Evolutionary conservation across 2,329 filamentous ascomycete genomes (phyloP), one percentile per base, ranked within the genome.

Genomic region (Ophiostoma piceae): DNA sequence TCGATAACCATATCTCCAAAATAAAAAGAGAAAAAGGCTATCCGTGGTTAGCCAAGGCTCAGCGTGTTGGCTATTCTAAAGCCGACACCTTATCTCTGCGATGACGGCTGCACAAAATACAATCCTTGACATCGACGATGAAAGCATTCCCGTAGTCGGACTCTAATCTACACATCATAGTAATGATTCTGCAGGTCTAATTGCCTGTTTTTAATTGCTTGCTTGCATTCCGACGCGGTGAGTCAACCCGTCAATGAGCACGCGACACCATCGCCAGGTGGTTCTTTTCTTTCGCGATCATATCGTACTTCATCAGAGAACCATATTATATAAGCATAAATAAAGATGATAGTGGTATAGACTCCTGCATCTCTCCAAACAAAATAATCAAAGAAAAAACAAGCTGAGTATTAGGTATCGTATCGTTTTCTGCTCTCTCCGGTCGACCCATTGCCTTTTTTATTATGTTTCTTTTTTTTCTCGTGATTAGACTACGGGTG

Each of bases 401-500:
- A 22, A 26, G 22, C n/a, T 12, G n/a, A 19, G 51, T 14, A 57
- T 26, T 26, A 47, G 51, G 51, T 57, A 26, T 57, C 16, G 22
- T 57, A 12, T 57, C 22, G 8, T 14, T 26, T n/a, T n/a, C 43
- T n/a, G 16, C 43, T 47, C 43, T 47, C 43, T 16, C 43, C 5
- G 19, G 19, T 8, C 43, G 6, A 16, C 51, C 9, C 16, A 22
- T 26, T 22, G 16, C 1, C n/a, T 22, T 22, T 1, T 51, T 22
- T 51, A n/a, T 5, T 22, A 22, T 51, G 7, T n/a, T 19, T 16
- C 6, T 16, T 51, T 6, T 22, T 51, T 51, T 19, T 3, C 39
- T 41, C 39, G 22, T 62, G 41, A n/a, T 22, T 22, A 37, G n/a
- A 37, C 35, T 67, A 68, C 66, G 60, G 70, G n/a, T 73, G 70